Base-by-base conservation (phyloP, 495 filamentous ascomycete genomes). In the Daldinia childiae region DNA sequence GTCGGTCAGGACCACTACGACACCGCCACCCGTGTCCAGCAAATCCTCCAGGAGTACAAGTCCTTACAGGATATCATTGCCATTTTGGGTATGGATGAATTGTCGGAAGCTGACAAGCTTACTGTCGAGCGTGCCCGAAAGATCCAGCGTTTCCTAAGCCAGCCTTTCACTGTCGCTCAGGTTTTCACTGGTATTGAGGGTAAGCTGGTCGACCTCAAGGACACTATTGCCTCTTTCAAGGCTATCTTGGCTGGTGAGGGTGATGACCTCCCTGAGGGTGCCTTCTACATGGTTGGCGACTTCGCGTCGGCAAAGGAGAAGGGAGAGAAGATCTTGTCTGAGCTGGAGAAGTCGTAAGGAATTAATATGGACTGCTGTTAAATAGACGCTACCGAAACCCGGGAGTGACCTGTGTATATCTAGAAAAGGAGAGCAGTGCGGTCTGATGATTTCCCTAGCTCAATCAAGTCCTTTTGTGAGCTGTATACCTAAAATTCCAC, bases 11-110 rank as follows among this genome's bases (percentile, higher is more conserved):
- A 98, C 68, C 95, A 99, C 89, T 99, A 99, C 90, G 80, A 92
- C 45, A 95, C 91, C 76, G 95, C 95, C 84, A 92, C 91, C 81
- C 89, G 89, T 74, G 95, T 99, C 80, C 95, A 99, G 87, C 92
- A 94, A 87, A 98, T 97, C 87, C 89, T 99, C 82, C 95, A 99
- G 86, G 96, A 98, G 89, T 99, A 99, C 92, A 99, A 98, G 92
- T 98, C 95, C 64, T 92, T 99, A 70, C 95, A 99, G 84, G 95
- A 99, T 88, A 99, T 99, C 89, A 99, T 99, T 88, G 95, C 95
- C 85, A 99, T 99, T 92, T 83, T 98, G 80, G 95, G 95, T 90
- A 98, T 98, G 96, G 96, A 99, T 86, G 96, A 99, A 82, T 85
- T 98, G 83, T 97, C 94, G 72, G 96, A 98, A 87, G 90, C 92